Evolutionary conservation across 331 rosid species (phyloP).

Genomic region (Acacia pycnantha): DNA sequence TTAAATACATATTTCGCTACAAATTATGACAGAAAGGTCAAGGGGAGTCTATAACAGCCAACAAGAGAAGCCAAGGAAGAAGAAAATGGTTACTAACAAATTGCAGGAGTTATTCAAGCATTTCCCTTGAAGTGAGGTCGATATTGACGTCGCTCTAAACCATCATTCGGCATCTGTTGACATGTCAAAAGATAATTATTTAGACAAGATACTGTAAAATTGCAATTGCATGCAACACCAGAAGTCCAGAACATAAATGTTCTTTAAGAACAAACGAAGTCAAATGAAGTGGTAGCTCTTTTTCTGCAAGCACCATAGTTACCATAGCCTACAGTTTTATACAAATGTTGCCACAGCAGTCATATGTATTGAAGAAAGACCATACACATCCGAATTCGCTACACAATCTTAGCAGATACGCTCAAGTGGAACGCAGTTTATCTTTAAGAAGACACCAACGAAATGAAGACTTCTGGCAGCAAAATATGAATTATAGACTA

Average conservation of each 20-base stretch:
- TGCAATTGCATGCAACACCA: background rate
- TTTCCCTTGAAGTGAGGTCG: constrained; percentile 43
- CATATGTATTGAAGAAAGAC: background rate
- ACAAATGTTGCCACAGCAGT: background rate
- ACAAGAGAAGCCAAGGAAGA: background rate
- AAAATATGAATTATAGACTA: background rate
- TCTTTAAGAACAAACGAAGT: background rate
- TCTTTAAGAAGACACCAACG: background rate
- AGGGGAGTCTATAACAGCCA: background rate
- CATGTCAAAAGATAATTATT: constrained; percentile 7
- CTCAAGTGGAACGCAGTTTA: background rate
- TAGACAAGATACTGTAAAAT: constrained; percentile 5
- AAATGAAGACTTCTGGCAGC: background rate
- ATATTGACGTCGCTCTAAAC: constrained; percentile 16
- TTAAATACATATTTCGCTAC: background rate
- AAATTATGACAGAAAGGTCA: constrained; percentile 13
- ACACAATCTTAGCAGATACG: background rate
- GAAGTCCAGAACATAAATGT: background rate
- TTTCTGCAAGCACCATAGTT: background rate
- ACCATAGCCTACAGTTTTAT: background rate
- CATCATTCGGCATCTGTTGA: constrained; percentile 46
- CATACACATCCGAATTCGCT: background rate
- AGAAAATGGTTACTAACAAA: background rate
- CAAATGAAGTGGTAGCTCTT: background rate
- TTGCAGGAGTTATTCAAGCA: constrained; percentile 7